A percentile compares a stretch with the other conserved stretches of the same genome.
Conservation (phyloP, 768 basidiomycete genomes). For the Tubosaeta sp. region DNA sequence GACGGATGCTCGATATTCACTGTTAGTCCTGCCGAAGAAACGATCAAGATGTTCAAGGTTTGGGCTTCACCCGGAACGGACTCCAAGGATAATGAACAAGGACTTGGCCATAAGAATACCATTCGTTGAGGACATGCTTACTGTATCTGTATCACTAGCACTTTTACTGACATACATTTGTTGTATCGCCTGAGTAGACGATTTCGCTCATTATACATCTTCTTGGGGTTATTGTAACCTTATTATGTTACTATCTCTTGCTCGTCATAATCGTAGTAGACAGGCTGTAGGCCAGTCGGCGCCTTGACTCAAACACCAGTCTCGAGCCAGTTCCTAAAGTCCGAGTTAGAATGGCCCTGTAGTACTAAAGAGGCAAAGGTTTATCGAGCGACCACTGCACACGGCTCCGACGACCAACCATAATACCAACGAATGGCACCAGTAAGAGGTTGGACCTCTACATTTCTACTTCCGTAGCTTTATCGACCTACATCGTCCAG, state of each 20-base stretch:
- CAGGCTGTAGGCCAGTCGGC: background rate
- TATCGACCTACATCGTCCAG: slow-evolving; percentile 30
- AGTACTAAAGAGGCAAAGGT: background rate
- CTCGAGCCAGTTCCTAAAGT: too few species aligned
- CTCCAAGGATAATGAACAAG: slow-evolving; percentile 16
- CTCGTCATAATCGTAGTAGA: background rate
- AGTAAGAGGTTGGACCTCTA: slow-evolving; percentile 16
- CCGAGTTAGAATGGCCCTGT: background rate
- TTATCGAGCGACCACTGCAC: background rate
- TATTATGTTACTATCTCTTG: slow-evolving; percentile 3
- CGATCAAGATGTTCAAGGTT: slow-evolving; percentile 72
- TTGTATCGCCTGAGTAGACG: slow-evolving; percentile 4
- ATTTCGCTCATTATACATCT: slow-evolving; percentile 7
- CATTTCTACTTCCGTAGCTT: background rate
- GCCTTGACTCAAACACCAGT: too few species aligned
- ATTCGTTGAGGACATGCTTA: slow-evolving; percentile 22
- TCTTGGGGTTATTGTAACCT: slow-evolving; percentile 6
- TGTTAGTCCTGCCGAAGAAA: slow-evolving; percentile 58
- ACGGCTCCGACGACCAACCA: background rate
- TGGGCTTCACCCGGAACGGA: slow-evolving; percentile 38
- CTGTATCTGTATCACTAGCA: slow-evolving; percentile 4
- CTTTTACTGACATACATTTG: slow-evolving; percentile 5
- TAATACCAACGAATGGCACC: slow-evolving; percentile 17
- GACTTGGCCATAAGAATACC: slow-evolving; percentile 19
- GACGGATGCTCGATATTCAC: slow-evolving; percentile 63